A percentile compares a stretch with the other conserved stretches of the same genome.
These are phyloP conservation scores for Voacanga thouarsii DNA, from an alignment of 257 asterid species.

Conservation along the genomic window DNA sequence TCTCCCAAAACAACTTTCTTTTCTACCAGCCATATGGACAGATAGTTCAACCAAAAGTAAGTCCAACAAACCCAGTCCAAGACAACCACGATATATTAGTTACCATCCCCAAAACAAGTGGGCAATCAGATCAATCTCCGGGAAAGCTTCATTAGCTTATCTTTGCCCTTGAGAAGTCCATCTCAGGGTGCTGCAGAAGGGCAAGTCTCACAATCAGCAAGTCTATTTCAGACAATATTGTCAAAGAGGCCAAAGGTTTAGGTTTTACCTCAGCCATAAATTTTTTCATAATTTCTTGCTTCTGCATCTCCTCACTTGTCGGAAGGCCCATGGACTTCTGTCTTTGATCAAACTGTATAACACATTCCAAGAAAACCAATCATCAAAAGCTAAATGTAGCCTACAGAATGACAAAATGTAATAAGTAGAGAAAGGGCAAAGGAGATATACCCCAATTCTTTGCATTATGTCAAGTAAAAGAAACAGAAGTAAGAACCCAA, in stretches of 20 bases:
- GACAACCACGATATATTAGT: not conserved
- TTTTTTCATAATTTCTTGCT: constrained; percentile 45
- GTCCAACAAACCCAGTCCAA: not conserved
- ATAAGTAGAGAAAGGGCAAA: not conserved
- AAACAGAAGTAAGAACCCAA: not conserved
- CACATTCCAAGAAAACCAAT: not conserved
- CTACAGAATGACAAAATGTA: not conserved
- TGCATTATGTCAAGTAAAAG: not conserved
- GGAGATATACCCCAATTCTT: not conserved
- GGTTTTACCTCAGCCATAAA: constrained; percentile 43
- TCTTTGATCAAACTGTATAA: constrained; percentile 28
- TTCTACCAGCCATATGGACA: not conserved
- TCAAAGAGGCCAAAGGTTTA: not conserved
- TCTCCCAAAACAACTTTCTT: not conserved
- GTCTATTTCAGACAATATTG: not conserved
- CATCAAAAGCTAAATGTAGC: not conserved
- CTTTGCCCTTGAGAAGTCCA: constrained; percentile 31
- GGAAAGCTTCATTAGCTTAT: not conserved
- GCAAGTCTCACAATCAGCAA: constrained; percentile 8
- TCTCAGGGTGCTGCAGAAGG: constrained; percentile 22
- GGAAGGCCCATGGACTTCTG: constrained; percentile 34
- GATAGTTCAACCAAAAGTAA: not conserved
- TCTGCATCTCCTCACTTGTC: constrained; percentile 49
- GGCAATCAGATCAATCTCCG: not conserved
- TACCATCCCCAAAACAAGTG: not conserved